Base-by-base conservation (phyloP, 176 grass and related monocot species). In the Phyllostachys edulis region DNA sequence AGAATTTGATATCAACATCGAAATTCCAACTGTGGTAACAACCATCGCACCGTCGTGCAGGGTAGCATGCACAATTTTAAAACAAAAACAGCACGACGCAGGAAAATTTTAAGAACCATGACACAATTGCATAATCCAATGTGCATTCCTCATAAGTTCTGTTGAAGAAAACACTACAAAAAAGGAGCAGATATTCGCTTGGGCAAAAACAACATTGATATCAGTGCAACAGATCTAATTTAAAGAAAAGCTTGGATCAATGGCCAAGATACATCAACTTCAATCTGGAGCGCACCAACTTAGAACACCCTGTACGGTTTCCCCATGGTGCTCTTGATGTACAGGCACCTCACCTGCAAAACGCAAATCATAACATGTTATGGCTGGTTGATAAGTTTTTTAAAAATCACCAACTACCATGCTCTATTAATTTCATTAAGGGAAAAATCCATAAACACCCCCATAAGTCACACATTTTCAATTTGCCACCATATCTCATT, bases 281-380 rank as follows among this genome's bases (percentile, higher is more conserved):
- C 64, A 72, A n/a, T 7, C 42, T 50, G 32, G 38, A 82, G 68
- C 24, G 5, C 60, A 21, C 11, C 15, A 78, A 21, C 78, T 90
- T 85, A 98, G 74, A 95, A 98, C 81, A 98, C 87, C 80, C 96
- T 75, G 82, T 52, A 88, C 26, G 85, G 93, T 26, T 93, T 98
- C 26, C 96, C 96, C 96, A 98, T 98, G n/a, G 96, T 98, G 91
- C 91, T 98, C 91, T 95, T 98, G 71, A 98, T 86, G 76, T 98
- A 95, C 80, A 98, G 83, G 85, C 91, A 98, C 76, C 96, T 93
- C 80, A 97, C 92, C 94, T 97, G 78, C 29, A 80, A 79, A 75
- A 18, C n/a, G 74, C 21, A 89, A 15, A 10, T 67, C 50, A 42
- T 5, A 50, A 17, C 14, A 39, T 62, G 67, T 26, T 23, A 81